Percentiles rank a stretch among this genome's conserved stretches.
Evolutionary conservation across 805 yeast species (phyloP).

Genomic region (Myxozyma neotropica): DNA sequence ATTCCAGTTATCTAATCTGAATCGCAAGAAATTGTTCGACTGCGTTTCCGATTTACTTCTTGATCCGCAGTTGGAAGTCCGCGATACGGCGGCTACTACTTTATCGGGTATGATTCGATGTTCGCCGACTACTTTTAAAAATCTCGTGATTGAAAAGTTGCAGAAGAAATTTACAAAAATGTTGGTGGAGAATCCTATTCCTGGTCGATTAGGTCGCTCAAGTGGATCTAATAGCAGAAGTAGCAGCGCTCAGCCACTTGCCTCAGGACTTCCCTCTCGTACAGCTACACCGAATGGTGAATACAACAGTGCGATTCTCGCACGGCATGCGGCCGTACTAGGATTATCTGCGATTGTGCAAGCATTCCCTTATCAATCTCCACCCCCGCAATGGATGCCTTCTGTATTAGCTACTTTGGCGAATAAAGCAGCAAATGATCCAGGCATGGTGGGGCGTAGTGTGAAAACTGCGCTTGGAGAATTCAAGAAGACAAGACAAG

Average conservation of each 20-base stretch:
- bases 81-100: conserved; percentile 71
- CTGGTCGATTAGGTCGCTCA: conserved; percentile 28
- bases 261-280: conserved; percentile 10
- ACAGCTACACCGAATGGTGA: conserved; percentile 25
- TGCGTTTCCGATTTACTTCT: conserved; percentile 57
- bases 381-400: conserved; percentile 92
- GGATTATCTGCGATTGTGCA: conserved; percentile 86
- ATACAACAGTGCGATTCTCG: conserved; percentile 45
- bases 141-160: conserved; percentile 46
- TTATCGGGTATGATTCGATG: conserved; percentile 80
- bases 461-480: conserved; percentile 80
- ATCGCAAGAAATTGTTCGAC: conserved; percentile 54
- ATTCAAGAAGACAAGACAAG: conserved; percentile 89
- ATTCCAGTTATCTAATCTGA: conserved; percentile 52
- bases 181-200: conserved; percentile 44
- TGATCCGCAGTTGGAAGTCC: conserved; percentile 69
- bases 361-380: conserved; percentile 88
- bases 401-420: conserved; percentile 68
- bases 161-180: conserved; percentile 50
- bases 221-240: conserved; percentile 38
- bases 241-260: conserved; percentile 30
- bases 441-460: conserved; percentile 78
- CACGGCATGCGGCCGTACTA: conserved; percentile 79
- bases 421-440: conserved; percentile 66
- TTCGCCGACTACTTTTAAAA: conserved; percentile 51